Evolutionary conservation across 345 rosid genomes (phyloP), one percentile per base, ranked within the genome.

Genomic region (Ceriops decandra): DNA sequence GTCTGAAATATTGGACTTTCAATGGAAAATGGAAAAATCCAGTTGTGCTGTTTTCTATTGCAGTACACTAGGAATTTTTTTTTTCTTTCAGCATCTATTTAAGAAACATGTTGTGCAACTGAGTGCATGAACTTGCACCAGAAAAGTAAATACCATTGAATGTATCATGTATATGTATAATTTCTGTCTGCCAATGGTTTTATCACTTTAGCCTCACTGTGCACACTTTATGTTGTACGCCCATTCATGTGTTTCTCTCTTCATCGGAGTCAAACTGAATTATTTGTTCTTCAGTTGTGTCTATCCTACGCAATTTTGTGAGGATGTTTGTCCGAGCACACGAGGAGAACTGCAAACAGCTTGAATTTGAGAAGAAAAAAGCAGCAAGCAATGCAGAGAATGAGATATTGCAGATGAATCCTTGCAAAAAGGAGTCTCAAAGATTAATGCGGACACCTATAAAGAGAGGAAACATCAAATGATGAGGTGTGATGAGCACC

Each of bases 311-410:
- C 67, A 88, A 85, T 81, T 91, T 91, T 78, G 87, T 84, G 68
- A 81, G 80, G 82, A 85, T 88, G 84, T 87, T 88, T 72, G 79
- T 79, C 58, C 90, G 82, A 59, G 89, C 97, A n/a, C 92, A 87
- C 2, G 79, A 78, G 20, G 97, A 88, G 74, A 90, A 90, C 82
- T 75, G 86, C 85, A 87, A 81, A 84, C 92, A 83, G 77, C 75
- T 81, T 17, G 97, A 87, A 73, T 57, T 79, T 54, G 92, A 85
- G 73, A 90, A 76, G 88, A 83, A 80, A 76, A 88, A 78, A 80
- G 82, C 82, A 54, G 82, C 51, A 57, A 85, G 77, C 67, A 85
- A 80, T 56, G 82, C 76, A 10, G 88, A 81, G 57, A 86, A 79
- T 26, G 85, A 81, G 70, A 86, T 73, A 60, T 59, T 73, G 75